Conservation (phyloP, 1,139 yeast genomes). For the Debaryomyces sp. region DNA sequence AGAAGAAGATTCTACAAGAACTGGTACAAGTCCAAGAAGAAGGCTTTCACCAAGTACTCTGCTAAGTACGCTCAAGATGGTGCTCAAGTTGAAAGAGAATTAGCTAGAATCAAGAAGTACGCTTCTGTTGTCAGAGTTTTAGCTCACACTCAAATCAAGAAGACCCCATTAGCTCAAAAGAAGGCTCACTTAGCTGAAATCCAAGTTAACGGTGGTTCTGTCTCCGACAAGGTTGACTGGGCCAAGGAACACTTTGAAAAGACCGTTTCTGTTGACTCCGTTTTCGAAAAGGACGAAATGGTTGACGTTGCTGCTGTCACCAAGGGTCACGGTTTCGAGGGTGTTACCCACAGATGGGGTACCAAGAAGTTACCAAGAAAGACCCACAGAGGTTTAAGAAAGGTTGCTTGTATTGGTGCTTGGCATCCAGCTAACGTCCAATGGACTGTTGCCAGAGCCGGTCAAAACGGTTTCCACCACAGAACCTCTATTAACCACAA, state of each 20-base stretch:
- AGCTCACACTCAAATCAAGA: conserved; percentile 99
- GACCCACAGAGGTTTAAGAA: conserved; percentile 99
- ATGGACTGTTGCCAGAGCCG: conserved; percentile 99
- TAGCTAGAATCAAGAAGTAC: conserved; percentile 98
- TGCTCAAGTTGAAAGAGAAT: conserved; percentile 90
- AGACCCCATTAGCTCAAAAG: conserved; percentile 99
- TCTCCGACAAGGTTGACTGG: conserved; percentile 97
- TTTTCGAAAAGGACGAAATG: conserved; percentile 98
- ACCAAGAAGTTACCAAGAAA: conserved; percentile 99
- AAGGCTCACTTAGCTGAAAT: conserved; percentile 99
- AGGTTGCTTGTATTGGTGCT: conserved; percentile 99
- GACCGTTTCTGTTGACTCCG: conserved; percentile 94
- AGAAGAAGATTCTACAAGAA: conserved; percentile 99
- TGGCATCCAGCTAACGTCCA: conserved; percentile 99
- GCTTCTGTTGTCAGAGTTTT: conserved; percentile 98
- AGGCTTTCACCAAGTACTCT: conserved; percentile 99
- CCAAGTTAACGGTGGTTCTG: conserved; percentile 99
- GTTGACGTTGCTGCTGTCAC: conserved; percentile 98
- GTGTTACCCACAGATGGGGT: conserved; percentile 99
- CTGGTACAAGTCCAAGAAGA: conserved; percentile 99
- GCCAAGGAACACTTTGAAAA: conserved; percentile 99
- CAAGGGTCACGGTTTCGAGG: conserved; percentile 99
- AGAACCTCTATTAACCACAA: conserved; percentile 99
- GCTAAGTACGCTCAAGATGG: conserved; percentile 95
- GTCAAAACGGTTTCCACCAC: conserved; percentile 99